Evolutionary conservation across 2,329 filamentous ascomycete species (phyloP), one percentile per base, ranked within the genome.

Genomic region (Arthrobotrys entomopaga): DNA sequence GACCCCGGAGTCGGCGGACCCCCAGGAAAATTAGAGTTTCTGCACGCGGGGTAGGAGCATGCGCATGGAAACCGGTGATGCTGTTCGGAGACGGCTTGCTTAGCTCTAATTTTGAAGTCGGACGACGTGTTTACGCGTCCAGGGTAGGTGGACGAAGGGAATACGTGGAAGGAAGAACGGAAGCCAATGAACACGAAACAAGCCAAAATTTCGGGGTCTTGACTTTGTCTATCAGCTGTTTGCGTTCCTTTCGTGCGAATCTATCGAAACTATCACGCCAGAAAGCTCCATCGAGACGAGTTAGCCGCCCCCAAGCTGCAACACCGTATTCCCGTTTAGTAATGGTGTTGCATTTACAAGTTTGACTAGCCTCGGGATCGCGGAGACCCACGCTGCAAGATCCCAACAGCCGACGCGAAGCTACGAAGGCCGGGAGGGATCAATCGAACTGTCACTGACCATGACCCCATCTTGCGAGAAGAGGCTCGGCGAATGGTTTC

Each of bases 101-200:
- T 29, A 24, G 65, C 19, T 40, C 22, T 48, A 69, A 48, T 53
- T 56, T 69, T 53, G 24, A 54, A 60, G 34, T 54, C 16, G 34
- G 38, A 54, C 13, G 5, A 15, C 38, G 13, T 46, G 46, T 46
- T 69, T 50, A 58, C 65, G 65, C 65, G 65, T 69, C 40, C 19
- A 48, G 38, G 38, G 29, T 43, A 10, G 43, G 56, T 69, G 65
- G 65, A 69, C 65, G 65, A 69, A 69, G 65, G 65, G 65, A 69
- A 69, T n/a, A 46, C 38, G 34, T 26, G 48, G 48, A 69, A 50
- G 65, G 65, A 56, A 69, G 65, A 69, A 69, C 43, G 65, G 65
- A 69, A 69, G 56, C 54, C 60, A 69, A 29, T 38, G 20, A n/a
- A 26, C 38, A 54, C 40, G 13, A 29, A 13, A 48, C 2, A n/a